These are phyloP conservation scores for Coccinonectria pachysandricola DNA, from an alignment of 2,329 filamentous ascomycete genomes.

Conservation along the genomic window DNA sequence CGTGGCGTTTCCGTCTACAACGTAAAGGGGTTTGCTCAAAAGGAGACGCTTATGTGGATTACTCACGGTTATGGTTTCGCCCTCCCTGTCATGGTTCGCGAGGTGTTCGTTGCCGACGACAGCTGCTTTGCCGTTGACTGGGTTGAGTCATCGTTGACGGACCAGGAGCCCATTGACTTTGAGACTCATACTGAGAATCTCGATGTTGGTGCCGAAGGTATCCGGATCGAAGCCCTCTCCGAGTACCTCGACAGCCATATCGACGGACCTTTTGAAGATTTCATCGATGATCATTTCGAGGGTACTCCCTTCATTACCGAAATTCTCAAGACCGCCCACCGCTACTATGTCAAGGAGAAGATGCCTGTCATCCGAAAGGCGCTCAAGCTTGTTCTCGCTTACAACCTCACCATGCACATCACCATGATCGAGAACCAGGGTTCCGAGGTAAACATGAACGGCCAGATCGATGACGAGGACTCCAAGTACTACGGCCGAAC, in stretches of 20 bases:
- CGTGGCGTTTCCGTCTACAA: constrained; percentile 86
- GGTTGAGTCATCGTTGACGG: constrained; percentile 65
- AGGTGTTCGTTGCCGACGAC: constrained; percentile 85
- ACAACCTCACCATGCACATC: constrained; percentile 90
- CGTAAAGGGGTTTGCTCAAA: constrained; percentile 71
- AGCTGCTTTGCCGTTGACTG: constrained; percentile 90
- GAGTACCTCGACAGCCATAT: constrained; percentile 95
- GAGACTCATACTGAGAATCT: constrained; percentile 81
- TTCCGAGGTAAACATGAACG: constrained; percentile 65
- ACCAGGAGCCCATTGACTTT: constrained; percentile 66
- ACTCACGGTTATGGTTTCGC: constrained; percentile 94
- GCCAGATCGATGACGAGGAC: constrained; percentile 74
- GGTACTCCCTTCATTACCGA: constrained; percentile 92
- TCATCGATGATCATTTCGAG: constrained; percentile 93
- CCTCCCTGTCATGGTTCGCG: constrained; percentile 83
- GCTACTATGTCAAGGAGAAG: constrained; percentile 82
- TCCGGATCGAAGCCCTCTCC: constrained; percentile 69
- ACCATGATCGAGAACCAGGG: constrained; percentile 88
- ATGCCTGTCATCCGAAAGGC: constrained; percentile 88
- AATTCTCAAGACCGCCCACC: constrained; percentile 91
- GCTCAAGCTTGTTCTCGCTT: constrained; percentile 86
- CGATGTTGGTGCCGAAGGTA: constrained; percentile 79
- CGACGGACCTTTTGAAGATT: constrained; percentile 81
- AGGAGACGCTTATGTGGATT: constrained; percentile 72
- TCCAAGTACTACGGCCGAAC: constrained; percentile 87